Percentiles rank a stretch among this genome's conserved stretches.
These are phyloP conservation scores for Fusarium algeriense DNA, from an alignment of 2,329 filamentous ascomycete species.

Conservation along the genomic window DNA sequence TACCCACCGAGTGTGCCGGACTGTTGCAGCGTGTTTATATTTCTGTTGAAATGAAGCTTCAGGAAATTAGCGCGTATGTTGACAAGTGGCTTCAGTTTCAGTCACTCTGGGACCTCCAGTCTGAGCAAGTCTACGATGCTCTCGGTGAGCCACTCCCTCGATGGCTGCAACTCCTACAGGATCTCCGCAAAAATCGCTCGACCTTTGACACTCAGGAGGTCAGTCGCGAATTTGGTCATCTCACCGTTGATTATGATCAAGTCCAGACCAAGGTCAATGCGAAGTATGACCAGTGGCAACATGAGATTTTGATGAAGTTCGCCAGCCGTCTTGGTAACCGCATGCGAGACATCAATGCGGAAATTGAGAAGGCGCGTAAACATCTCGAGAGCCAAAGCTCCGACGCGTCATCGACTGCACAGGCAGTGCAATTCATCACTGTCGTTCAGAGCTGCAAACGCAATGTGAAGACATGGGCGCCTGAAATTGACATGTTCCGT, in stretches of 20 bases:
- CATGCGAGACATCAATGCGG: slow-evolving; percentile 91
- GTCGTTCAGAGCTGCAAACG: slow-evolving; percentile 96
- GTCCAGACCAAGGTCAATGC: slow-evolving; percentile 98
- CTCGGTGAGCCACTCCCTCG: slow-evolving; percentile 90
- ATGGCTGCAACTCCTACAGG: slow-evolving; percentile 96
- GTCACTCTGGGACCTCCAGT: slow-evolving; percentile 96
- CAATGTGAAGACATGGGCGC: slow-evolving; percentile 93
- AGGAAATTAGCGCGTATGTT: slow-evolving; percentile 85
- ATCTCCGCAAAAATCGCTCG: slow-evolving; percentile 93
- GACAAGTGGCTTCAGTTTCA: slow-evolving; percentile 99
- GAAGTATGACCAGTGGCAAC: slow-evolving; percentile 99
- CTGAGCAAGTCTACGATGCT: slow-evolving; percentile 92
- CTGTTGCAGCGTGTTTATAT: slow-evolving; percentile 84
- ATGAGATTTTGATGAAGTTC: slow-evolving; percentile 95
- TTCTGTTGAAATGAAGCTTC: slow-evolving; percentile 84
- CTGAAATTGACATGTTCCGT: slow-evolving; percentile 94
- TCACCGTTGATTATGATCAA: slow-evolving; percentile 97
- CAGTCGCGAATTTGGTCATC: slow-evolving; percentile 90
- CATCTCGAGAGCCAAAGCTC: slow-evolving; percentile 93
- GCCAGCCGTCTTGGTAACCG: slow-evolving; percentile 87
- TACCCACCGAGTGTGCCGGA: slow-evolving; percentile 85
- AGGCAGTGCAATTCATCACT: slow-evolving; percentile 98
- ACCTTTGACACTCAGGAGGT: slow-evolving; percentile 99
- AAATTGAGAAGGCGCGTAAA: slow-evolving; percentile 89
- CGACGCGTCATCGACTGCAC: slow-evolving; percentile 93